Percentiles rank a stretch among this genome's conserved stretches.
Evolutionary conservation across 768 basidiomycete species (phyloP).

Genomic region (Boletus patriciae): DNA sequence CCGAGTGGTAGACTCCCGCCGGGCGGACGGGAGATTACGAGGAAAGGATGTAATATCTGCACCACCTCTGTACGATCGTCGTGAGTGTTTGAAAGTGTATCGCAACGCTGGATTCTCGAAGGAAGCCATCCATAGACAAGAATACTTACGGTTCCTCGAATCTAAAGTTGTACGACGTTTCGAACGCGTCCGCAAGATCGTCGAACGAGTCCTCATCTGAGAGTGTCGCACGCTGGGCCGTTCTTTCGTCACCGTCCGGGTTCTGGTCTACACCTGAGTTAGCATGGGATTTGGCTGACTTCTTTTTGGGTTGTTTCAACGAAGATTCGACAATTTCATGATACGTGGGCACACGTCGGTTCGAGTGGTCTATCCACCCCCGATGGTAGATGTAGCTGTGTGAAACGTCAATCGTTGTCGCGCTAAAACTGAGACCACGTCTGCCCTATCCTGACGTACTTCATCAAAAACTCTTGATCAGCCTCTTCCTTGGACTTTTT

Average conservation of each 20-base stretch:
- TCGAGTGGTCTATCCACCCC: constrained; percentile 89
- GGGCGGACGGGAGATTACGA: constrained; percentile 65
- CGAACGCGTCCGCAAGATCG: constrained; percentile 87
- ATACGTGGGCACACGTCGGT: constrained; percentile 79
- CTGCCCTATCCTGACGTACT: constrained; percentile 49
- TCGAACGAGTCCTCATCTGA: constrained; percentile 79
- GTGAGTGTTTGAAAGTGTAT: neutral
- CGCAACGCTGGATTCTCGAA: neutral
- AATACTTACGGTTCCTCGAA: constrained; percentile 89
- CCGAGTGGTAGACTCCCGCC: constrained; percentile 72
- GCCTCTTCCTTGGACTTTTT: constrained; percentile 53
- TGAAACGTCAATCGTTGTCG: neutral
- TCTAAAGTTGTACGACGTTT: constrained; percentile 96
- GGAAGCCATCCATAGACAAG: neutral
- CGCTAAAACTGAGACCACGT: neutral
- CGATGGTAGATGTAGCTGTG: constrained; percentile 93
- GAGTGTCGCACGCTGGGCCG: constrained; percentile 33
- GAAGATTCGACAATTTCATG: constrained; percentile 63
- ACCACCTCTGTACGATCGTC: constrained; percentile 50
- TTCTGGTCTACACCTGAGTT: constrained; percentile 15
- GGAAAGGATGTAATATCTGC: constrained; percentile 72
- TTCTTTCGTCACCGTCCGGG: constrained; percentile 23
- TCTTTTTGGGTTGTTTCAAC: constrained; percentile 28
- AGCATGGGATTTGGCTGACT: constrained; percentile 12
- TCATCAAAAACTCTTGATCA: constrained; percentile 87